A percentile compares a stretch with the other conserved stretches of the same genome.
Evolutionary conservation across 2,329 filamentous ascomycete species (phyloP).

Genomic region (Epichloe glyceriae): DNA sequence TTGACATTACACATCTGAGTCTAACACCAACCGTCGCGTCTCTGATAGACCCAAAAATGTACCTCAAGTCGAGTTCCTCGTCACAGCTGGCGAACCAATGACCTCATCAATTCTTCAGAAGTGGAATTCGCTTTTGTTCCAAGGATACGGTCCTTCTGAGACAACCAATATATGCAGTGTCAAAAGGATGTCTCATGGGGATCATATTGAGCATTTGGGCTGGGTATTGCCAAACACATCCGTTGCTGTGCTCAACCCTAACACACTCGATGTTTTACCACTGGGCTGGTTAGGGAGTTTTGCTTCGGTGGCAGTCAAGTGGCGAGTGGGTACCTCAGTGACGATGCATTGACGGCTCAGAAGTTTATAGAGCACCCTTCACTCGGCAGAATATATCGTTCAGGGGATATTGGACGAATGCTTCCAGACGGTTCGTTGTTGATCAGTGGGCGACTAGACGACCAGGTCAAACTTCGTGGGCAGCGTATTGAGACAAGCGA

Average conservation of each 20-base stretch:
- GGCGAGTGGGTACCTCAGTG: conserved; percentile 58
- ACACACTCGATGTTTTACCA: conserved; percentile 42
- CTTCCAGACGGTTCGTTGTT: conserved; percentile 63
- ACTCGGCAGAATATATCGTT: conserved; percentile 66
- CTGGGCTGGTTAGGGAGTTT: conserved; percentile 67
- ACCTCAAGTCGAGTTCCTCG: conserved; percentile 59
- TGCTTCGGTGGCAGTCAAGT: conserved; percentile 82
- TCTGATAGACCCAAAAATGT: conserved; percentile 56
- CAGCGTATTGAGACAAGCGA: conserved; percentile 70
- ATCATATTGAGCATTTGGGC: conserved; percentile 66
- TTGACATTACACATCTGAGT: conserved; percentile 66
- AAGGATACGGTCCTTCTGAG: conserved; percentile 76
- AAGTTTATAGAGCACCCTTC: conserved; percentile 57
- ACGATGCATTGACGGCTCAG: conserved; percentile 44
- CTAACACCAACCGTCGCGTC: conserved; percentile 77
- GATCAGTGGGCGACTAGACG: conserved; percentile 61
- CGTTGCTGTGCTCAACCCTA: conserved; percentile 44
- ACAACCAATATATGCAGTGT: conserved; percentile 81
- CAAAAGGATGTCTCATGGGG: conserved; percentile 42
- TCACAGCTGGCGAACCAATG: conserved; percentile 71
- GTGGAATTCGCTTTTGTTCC: conserved; percentile 61
- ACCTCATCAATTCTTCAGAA: conserved; percentile 54
- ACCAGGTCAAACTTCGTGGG: conserved; percentile 71
- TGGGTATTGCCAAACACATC: conserved; percentile 64
- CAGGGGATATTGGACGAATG: conserved; percentile 70